Evolutionary conservation across 2,329 filamentous ascomycete genomes (phyloP).

Genomic region (Drechslerella dactyloides): DNA sequence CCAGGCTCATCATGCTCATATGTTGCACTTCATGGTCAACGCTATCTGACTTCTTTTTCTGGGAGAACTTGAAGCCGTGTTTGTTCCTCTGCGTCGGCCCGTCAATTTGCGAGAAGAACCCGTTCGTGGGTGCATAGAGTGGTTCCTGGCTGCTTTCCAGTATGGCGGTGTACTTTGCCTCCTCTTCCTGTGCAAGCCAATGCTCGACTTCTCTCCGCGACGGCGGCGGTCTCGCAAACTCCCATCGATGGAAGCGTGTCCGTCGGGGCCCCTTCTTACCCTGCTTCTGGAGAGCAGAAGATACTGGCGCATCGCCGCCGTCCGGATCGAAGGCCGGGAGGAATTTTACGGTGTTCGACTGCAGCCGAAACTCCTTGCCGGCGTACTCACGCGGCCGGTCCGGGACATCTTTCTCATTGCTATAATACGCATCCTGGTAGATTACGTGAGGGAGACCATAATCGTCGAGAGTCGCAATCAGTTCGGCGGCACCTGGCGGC

Average conservation of each 20-base stretch:
- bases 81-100: conserved; percentile 82
- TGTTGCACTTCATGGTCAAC: conserved; percentile 85
- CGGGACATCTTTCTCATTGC: conserved; percentile 81
- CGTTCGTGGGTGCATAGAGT: conserved; percentile 50
- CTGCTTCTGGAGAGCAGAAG: conserved; percentile 62
- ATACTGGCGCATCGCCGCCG: conserved; percentile 58
- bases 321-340: conserved; percentile 77
- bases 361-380: conserved; percentile 80
- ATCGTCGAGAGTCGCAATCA: conserved; percentile 66
- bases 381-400: conserved; percentile 80
- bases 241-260: conserved; percentile 76
- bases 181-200: conserved; percentile 67
- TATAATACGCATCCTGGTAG: conserved; percentile 86
- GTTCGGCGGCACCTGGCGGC: conserved; percentile 57
- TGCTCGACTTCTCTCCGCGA: conserved; percentile 70
- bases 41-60: conserved; percentile 74
- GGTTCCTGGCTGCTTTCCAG: conserved; percentile 24
- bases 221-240: conserved; percentile 74
- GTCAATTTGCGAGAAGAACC: conserved; percentile 79
- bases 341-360: conserved; percentile 76
- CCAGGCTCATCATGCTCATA: conserved; percentile 95
- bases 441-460: conserved; percentile 70
- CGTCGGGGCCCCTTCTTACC: conserved; percentile 59
- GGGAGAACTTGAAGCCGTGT: conserved; percentile 84
- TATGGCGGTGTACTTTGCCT: conserved; percentile 53